Conservation (phyloP, 139 green algal species). For the Picochlorum sp. region DNA sequence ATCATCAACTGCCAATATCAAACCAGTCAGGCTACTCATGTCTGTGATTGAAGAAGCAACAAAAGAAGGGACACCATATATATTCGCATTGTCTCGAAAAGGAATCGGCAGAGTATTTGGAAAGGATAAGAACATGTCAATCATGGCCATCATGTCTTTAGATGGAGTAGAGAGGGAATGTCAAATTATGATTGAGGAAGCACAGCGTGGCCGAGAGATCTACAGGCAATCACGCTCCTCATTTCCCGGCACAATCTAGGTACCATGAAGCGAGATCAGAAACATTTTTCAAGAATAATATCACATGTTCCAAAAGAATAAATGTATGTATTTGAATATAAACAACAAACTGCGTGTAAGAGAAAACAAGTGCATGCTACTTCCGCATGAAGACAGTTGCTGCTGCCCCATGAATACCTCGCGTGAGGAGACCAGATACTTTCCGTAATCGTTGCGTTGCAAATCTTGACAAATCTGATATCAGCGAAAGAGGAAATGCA, state of each 20-base stretch:
- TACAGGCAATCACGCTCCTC: conserved; percentile 1
- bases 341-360: no score
- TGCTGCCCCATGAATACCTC: neutral
- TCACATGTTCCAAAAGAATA: no score
- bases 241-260: no score
- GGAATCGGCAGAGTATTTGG: conserved; percentile 73
- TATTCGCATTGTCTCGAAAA: conserved; percentile 73
- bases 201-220: conserved; percentile 15
- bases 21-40: conserved; percentile 41
- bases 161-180: conserved; percentile 40
- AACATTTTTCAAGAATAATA: no score
- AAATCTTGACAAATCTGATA: neutral
- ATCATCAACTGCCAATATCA: conserved; percentile 18
- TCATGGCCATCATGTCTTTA: conserved; percentile 60
- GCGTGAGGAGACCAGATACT: neutral
- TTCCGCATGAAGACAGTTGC: no score
- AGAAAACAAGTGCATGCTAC: no score
- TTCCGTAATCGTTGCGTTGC: neutral
- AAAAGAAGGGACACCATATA: conserved; percentile 29
- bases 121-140: conserved; percentile 63
- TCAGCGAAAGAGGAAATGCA: neutral
- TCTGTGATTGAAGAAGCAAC: conserved; percentile 45
- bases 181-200: conserved; percentile 28
- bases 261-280: no score
- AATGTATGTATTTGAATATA: no score